These are phyloP conservation scores for Sugiyamaella paludigena DNA, from an alignment of 1,139 yeast genomes.

Conservation along the genomic window DNA sequence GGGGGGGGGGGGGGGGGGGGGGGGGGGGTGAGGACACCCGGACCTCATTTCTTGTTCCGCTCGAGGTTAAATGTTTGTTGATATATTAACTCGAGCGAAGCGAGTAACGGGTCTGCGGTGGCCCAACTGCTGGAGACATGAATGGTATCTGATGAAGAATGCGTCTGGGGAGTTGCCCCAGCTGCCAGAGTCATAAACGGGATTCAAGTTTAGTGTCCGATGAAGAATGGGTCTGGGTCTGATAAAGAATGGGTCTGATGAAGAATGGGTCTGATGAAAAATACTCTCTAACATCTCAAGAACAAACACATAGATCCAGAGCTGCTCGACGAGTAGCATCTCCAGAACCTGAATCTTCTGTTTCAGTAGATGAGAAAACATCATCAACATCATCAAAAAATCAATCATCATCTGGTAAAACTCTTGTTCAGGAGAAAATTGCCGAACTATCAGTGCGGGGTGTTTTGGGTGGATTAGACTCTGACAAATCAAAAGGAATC, in stretches of 20 bases:
- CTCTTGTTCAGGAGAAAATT: slow-evolving; percentile 32
- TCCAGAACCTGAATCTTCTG: slow-evolving; percentile 19
- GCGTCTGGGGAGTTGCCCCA: too few relatives aligned
- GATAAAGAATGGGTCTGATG: background rate
- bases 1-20: too few relatives aligned
- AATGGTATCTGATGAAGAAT: too few relatives aligned
- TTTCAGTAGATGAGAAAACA: slow-evolving; percentile 3
- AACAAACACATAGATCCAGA: slow-evolving; percentile 26
- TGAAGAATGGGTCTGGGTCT: too few relatives aligned
- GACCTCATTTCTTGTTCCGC: too few relatives aligned
- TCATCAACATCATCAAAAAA: background rate
- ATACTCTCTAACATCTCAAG: background rate
- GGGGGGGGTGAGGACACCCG: too few relatives aligned
- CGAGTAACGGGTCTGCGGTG: too few relatives aligned
- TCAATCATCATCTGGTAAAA: slow-evolving; percentile 25
- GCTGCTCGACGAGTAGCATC: slow-evolving; percentile 31
- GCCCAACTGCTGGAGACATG: slow-evolving; percentile 5
- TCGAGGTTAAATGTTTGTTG: too few relatives aligned
- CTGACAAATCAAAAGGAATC: slow-evolving; percentile 17
- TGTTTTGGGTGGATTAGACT: slow-evolving; percentile 19
- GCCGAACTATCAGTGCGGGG: slow-evolving; percentile 35
- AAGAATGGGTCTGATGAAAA: background rate
- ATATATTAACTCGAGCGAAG: too few relatives aligned
- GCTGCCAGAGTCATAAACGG: too few relatives aligned
- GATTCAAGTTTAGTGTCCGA: too few relatives aligned